A percentile compares a stretch with the other conserved stretches of the same genome.
Evolutionary conservation across 2,329 filamentous ascomycete species (phyloP).

Genomic region (Aspergillus melleus): DNA sequence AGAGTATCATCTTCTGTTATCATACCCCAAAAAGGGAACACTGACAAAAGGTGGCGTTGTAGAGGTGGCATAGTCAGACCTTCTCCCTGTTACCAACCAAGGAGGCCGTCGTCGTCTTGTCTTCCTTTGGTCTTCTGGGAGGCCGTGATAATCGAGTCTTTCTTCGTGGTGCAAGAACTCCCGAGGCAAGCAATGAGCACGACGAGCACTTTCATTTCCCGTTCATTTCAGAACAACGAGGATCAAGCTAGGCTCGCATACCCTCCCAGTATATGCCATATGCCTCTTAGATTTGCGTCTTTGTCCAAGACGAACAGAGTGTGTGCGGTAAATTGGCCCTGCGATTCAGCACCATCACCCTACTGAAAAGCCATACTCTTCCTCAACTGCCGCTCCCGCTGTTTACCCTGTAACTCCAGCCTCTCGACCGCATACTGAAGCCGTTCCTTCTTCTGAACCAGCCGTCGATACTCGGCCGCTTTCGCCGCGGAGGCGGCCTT

Average conservation of each 20-base stretch:
- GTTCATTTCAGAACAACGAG: neutral
- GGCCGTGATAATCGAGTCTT: neutral
- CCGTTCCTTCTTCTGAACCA: conserved; percentile 79
- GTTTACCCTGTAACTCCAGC: conserved; percentile 80
- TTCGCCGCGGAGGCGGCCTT: conserved; percentile 35
- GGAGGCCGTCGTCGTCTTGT: too few relatives aligned
- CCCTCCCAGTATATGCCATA: neutral
- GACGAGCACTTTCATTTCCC: too few relatives aligned
- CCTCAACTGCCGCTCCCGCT: conserved; percentile 69
- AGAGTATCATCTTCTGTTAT: neutral
- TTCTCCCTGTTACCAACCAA: neutral
- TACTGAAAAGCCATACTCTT: conserved; percentile 67
- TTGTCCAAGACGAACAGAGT: neutral
- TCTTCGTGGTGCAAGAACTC: neutral
- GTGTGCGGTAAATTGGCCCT: neutral
- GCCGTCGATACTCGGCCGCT: conserved; percentile 63
- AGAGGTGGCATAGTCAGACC: neutral
- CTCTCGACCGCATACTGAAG: conserved; percentile 84
- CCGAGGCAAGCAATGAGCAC: neutral
- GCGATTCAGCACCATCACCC: conserved; percentile 1
- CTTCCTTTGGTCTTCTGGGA: neutral
- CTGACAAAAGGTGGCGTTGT: neutral
- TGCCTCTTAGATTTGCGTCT: neutral
- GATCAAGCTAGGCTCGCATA: neutral
- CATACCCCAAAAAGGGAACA: neutral